Conservation (phyloP, 169 alveolate genomes). For the Cryptosporidium meleagridis region DNA sequence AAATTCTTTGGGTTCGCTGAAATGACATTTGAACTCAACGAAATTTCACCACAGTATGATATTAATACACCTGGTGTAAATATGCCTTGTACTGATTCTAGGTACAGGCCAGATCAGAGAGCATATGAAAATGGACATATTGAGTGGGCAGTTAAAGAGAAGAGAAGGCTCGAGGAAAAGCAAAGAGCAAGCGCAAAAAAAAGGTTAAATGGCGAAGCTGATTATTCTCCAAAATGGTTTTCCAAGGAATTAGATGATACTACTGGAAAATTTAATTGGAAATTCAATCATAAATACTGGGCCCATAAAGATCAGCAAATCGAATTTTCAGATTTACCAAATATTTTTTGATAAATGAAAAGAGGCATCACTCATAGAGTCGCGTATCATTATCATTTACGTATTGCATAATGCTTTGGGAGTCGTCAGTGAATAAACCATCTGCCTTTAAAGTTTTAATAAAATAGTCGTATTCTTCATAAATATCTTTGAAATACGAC, state of each 20-base stretch:
- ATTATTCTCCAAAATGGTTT: slow-evolving; percentile 62
- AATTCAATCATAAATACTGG: slow-evolving; percentile 65
- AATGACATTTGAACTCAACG: slow-evolving; percentile 90
- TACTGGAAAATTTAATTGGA: slow-evolving; percentile 41
- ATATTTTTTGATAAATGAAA: slow-evolving; percentile 14
- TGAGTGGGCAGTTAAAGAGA: slow-evolving; percentile 91
- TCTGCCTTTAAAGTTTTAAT: slow-evolving; percentile 1
- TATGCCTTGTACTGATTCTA: slow-evolving; percentile 88
- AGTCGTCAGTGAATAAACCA: slow-evolving; percentile 64
- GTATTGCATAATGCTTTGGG: slow-evolving; percentile 17
- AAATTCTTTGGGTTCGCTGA: slow-evolving; percentile 85
- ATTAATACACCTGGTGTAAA: slow-evolving; percentile 83
- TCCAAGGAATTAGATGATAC: slow-evolving; percentile 20
- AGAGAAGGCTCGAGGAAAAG: slow-evolving; percentile 94
- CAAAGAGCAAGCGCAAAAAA: slow-evolving; percentile 85
- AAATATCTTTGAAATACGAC: neutral
- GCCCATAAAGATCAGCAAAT: slow-evolving; percentile 45
- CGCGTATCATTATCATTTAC: neutral
- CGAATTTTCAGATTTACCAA: slow-evolving; percentile 60
- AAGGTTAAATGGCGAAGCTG: slow-evolving; percentile 57
- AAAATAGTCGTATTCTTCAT: slow-evolving; percentile 55
- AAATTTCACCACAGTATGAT: slow-evolving; percentile 87
- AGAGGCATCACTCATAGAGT: neutral
- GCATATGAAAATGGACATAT: slow-evolving; percentile 93
- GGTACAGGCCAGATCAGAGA: slow-evolving; percentile 96